phyloP scores from a whole-genome alignment of 352 stramenopile species.

The Pythium pectinolyticum region DNA sequence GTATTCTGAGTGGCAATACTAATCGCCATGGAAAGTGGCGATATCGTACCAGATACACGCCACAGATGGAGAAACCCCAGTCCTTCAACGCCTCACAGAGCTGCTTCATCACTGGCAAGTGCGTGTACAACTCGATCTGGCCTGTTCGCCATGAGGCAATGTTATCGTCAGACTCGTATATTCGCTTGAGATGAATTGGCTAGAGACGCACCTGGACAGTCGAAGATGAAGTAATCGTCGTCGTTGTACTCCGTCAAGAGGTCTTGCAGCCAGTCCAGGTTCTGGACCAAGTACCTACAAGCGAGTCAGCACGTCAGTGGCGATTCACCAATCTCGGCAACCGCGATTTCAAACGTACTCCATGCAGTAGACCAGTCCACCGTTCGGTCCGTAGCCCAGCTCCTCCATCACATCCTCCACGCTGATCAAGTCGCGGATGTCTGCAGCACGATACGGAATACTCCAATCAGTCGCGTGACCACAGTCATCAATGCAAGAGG shows the following conservation, averaged over 20 bases:
- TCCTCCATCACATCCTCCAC: constrained; percentile 98
- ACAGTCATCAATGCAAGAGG: background rate
- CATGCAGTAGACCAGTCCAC: constrained; percentile 98
- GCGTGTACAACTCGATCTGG: constrained; percentile 91
- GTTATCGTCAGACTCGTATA: background rate
- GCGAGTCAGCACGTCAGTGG: background rate
- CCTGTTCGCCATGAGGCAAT: constrained; percentile 33
- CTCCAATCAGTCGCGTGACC: background rate
- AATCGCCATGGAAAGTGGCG: too few relatives aligned
- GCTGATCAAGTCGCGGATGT: constrained; percentile 95
- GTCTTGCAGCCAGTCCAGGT: constrained; percentile 96
- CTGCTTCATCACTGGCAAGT: constrained; percentile 91
- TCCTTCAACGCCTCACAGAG: constrained; percentile 81
- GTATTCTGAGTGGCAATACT: too few relatives aligned
- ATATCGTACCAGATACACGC: constrained; percentile 77
- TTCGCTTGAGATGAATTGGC: background rate
- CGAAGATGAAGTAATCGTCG: constrained; percentile 98
- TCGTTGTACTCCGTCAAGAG: constrained; percentile 89
- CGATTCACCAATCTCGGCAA: too few relatives aligned
- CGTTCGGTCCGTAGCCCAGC: constrained; percentile 97
- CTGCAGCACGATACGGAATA: constrained; percentile 24
- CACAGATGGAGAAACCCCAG: constrained; percentile 88
- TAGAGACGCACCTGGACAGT: constrained; percentile 93
- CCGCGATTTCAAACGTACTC: constrained; percentile 91
- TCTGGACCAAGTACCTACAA: constrained; percentile 85